Percentiles rank a stretch among this genome's conserved stretches.
These are phyloP conservation scores for Gentiana straminea DNA, from an alignment of 257 asterid genomes.

Conservation along the genomic window DNA sequence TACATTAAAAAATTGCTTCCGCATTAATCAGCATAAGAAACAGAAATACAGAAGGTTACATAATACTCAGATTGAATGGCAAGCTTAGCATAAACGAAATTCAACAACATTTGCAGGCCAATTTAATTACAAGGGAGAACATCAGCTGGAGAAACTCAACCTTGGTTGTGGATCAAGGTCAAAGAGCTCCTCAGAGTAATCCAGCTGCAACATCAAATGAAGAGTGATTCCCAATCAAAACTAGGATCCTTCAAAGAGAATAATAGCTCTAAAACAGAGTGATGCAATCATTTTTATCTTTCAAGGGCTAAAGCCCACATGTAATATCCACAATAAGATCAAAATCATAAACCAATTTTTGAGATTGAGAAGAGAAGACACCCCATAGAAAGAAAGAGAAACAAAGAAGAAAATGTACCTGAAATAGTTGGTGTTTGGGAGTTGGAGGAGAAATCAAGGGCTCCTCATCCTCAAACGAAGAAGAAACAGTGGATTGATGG, in stretches of 20 bases:
- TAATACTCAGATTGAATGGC: no score
- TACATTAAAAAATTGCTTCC: no score
- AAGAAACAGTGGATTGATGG: slow-evolving; percentile 24
- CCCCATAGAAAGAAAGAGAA: not conserved
- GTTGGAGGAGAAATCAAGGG: slow-evolving; percentile 19
- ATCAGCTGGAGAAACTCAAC: slow-evolving; percentile 24
- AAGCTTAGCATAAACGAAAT: no score
- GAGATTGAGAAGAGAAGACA: not conserved
- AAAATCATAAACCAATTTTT: not conserved
- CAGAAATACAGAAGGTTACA: no score
- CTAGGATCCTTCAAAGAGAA: not conserved
- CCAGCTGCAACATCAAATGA: slow-evolving; percentile 32
- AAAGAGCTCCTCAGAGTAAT: slow-evolving; percentile 73
- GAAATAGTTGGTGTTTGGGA: slow-evolving; percentile 29
- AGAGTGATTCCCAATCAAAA: slow-evolving; percentile 4
- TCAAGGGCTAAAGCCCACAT: no score
- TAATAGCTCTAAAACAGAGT: not conserved
- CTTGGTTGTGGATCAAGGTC: slow-evolving; percentile 77
- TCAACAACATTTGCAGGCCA: no score
- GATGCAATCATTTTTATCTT: no score
- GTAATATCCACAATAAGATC: not conserved
- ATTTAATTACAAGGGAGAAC: not conserved
- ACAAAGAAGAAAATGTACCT: slow-evolving; percentile 19
- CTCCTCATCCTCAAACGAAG: slow-evolving; percentile 42
- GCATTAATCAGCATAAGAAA: no score